These are phyloP conservation scores for Penicillium griseofulvum DNA, from an alignment of 2,329 filamentous ascomycete species.

Conservation along the genomic window DNA sequence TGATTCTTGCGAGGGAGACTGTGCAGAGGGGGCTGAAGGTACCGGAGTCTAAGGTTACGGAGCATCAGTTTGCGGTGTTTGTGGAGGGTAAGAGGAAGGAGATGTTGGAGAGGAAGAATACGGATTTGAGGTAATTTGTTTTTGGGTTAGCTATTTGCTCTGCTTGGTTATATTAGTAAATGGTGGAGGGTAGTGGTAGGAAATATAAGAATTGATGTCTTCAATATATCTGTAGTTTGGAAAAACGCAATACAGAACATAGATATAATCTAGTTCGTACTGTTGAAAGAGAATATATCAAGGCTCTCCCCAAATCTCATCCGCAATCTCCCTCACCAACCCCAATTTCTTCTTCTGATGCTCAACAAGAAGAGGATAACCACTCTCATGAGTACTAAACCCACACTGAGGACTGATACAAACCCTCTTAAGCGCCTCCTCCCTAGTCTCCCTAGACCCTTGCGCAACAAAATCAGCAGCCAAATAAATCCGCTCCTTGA, in stretches of 20 bases:
- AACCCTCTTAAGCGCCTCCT: slow-evolving; percentile 67
- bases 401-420: slow-evolving; percentile 70
- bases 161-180: no score
- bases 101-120: no score
- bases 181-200: no score
- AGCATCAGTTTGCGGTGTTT: no score
- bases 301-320: slow-evolving; percentile 62
- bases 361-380: slow-evolving; percentile 65
- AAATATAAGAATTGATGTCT: no score
- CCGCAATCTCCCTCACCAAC: slow-evolving; percentile 67
- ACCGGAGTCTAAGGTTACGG: no score
- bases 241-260: background rate
- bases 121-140: no score
- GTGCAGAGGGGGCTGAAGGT: no score
- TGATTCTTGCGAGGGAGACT: no score
- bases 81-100: no score
- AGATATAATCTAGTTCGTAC: slow-evolving; percentile 5
- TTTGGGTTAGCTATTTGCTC: no score
- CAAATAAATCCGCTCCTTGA: slow-evolving; percentile 58
- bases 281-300: slow-evolving; percentile 21
- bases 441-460: slow-evolving; percentile 60
- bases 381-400: slow-evolving; percentile 71
- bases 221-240: no score
- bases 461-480: slow-evolving; percentile 68
- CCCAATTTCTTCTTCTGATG: slow-evolving; percentile 72